Evolutionary conservation across 305 asterid genomes (phyloP).

Genomic region (Solanum aculeatissimum): DNA sequence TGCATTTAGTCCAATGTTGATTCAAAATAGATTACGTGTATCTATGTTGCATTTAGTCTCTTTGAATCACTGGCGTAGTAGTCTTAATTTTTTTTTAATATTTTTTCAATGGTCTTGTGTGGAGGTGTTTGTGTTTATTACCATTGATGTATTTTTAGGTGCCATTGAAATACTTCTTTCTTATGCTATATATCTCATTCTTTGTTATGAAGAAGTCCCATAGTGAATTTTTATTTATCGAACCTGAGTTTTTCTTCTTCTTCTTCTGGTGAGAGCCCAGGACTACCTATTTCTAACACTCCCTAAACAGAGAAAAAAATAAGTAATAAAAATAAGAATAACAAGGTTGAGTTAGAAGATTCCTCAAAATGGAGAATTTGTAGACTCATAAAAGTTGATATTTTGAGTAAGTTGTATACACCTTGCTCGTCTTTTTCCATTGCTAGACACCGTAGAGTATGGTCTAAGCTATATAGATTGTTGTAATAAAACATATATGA

Average conservation of each 20-base stretch:
- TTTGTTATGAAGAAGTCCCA: too few relatives aligned
- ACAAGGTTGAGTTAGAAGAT: neutral
- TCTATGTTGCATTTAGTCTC: too few relatives aligned
- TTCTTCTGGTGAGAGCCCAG: constrained; percentile 41
- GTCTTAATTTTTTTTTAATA: too few relatives aligned
- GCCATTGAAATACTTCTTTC: too few relatives aligned
- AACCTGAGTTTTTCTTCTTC: constrained; percentile 31
- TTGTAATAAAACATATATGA: constrained; percentile 20
- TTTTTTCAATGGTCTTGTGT: too few relatives aligned
- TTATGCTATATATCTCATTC: too few relatives aligned
- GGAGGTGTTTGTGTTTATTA: too few relatives aligned
- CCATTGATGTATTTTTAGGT: too few relatives aligned
- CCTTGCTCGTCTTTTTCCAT: constrained; percentile 77
- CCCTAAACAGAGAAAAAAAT: constrained; percentile 13
- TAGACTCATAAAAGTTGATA: constrained; percentile 45
- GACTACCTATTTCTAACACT: constrained; percentile 40
- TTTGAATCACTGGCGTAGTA: too few relatives aligned
- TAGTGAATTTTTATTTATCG: too few relatives aligned
- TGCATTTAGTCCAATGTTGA: too few relatives aligned
- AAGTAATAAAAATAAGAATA: neutral
- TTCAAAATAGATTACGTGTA: too few relatives aligned
- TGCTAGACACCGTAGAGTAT: constrained; percentile 47
- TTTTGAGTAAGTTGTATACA: constrained; percentile 61
- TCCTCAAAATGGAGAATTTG: neutral
- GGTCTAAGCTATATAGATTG: constrained; percentile 56